Evolutionary conservation across 768 basidiomycete species (phyloP).

Genomic region (Candolleomyces efflorescens): DNA sequence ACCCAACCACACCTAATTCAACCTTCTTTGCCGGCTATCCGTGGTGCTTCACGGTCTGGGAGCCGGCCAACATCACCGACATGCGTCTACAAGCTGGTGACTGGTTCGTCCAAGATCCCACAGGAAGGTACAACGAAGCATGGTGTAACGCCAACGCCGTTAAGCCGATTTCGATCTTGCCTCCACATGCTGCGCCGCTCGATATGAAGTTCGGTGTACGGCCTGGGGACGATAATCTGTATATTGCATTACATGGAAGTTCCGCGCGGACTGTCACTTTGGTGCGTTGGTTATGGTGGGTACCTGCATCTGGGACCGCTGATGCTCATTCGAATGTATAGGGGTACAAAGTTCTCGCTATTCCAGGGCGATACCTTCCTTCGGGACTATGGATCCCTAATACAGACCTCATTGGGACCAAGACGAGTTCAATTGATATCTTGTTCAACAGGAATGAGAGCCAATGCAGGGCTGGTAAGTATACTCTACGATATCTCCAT

Average conservation of each 20-base stretch:
- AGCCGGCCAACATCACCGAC: constrained; percentile 2
- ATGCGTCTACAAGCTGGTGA: constrained; percentile 8
- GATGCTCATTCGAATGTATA: too few relatives aligned
- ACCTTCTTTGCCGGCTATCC: constrained; percentile 11
- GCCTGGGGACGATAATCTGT: constrained; percentile 4
- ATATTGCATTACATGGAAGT: constrained; percentile 12
- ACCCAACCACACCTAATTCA: neutral
- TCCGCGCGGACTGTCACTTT: constrained; percentile 4
- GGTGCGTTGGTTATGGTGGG: too few relatives aligned
- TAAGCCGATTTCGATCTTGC: neutral
- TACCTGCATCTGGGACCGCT: too few relatives aligned
- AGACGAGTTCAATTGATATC: neutral
- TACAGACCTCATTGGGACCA: neutral
- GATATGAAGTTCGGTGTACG: constrained; percentile 8
- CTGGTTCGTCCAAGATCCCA: constrained; percentile 9
- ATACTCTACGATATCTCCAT: neutral
- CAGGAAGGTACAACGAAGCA: neutral
- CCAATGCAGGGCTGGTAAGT: neutral
- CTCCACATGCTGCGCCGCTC: constrained; percentile 5
- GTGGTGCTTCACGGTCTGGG: constrained; percentile 12
- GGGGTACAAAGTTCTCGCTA: constrained; percentile 4
- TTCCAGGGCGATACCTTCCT: neutral
- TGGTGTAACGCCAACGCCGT: neutral
- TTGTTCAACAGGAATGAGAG: neutral
- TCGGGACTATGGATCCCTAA: neutral